phyloP scores from a whole-genome alignment of 345 rosid genomes.

The Passiflora organensis region DNA sequence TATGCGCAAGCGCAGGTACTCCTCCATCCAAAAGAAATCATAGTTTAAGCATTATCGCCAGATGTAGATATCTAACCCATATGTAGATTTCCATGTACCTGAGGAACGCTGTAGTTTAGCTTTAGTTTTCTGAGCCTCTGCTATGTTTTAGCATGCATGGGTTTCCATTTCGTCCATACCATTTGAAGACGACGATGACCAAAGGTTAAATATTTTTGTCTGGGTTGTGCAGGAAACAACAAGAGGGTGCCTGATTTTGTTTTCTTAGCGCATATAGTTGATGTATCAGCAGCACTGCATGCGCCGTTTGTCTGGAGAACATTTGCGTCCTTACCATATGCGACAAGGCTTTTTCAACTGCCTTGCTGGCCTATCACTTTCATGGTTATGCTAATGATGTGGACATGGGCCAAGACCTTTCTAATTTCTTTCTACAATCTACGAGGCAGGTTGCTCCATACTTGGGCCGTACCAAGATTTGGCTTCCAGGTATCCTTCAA shows the following conservation, averaged over 20 bases:
- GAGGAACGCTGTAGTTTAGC: too few relatives aligned
- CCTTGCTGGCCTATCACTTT: conserved; percentile 46
- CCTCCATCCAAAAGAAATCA: not conserved
- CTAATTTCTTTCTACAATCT: conserved; percentile 50
- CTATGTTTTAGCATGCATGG: too few relatives aligned
- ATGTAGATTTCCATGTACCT: too few relatives aligned
- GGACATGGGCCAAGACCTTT: conserved; percentile 78
- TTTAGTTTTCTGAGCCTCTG: too few relatives aligned
- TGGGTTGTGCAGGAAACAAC: conserved; percentile 30
- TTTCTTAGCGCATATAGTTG: conserved; percentile 90
- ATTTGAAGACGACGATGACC: too few relatives aligned
- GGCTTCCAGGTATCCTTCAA: conserved; percentile 67
- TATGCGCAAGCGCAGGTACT: conserved; percentile 50
- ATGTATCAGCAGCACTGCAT: conserved; percentile 57
- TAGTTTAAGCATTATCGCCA: too few relatives aligned
- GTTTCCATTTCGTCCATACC: too few relatives aligned
- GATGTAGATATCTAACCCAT: too few relatives aligned
- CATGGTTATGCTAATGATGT: conserved; percentile 45
- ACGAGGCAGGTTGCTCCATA: conserved; percentile 59
- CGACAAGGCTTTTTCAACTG: conserved; percentile 35
- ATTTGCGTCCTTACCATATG: conserved; percentile 53
- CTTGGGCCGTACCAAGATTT: conserved; percentile 82
- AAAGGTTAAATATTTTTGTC: too few relatives aligned
- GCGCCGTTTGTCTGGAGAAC: conserved; percentile 58
- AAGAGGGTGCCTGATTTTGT: conserved; percentile 77